Evolutionary conservation across 106 monocot genomes (phyloP).

Genomic region (Gastrodia elata): DNA sequence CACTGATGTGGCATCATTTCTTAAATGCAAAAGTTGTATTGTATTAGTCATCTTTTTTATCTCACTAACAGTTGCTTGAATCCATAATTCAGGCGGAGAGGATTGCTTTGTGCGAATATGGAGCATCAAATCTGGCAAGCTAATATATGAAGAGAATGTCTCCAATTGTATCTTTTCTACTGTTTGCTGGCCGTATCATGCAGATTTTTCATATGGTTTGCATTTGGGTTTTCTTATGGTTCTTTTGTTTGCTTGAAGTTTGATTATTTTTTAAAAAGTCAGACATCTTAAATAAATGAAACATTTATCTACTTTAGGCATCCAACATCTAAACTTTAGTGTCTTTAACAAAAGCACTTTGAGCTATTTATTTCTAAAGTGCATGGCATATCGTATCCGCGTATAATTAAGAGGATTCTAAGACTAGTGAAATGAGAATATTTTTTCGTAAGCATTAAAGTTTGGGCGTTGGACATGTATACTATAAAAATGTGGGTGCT

Average conservation of each 20-base stretch:
- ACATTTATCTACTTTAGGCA: too few species aligned
- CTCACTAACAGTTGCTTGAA: background rate
- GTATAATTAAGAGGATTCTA: too few species aligned
- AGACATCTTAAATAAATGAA: too few species aligned
- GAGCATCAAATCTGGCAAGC: constrained; percentile 68
- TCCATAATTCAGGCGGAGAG: constrained; percentile 54
- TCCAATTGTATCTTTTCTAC: constrained; percentile 26
- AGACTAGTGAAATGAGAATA: too few species aligned
- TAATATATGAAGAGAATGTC: constrained; percentile 54
- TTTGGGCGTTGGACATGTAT: too few species aligned
- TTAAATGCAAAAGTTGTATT: background rate
- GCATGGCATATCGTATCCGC: too few species aligned
- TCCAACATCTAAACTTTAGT: too few species aligned
- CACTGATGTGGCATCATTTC: too few species aligned
- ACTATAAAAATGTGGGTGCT: too few species aligned
- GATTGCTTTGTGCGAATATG: constrained; percentile 63
- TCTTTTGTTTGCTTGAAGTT: background rate
- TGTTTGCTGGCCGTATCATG: constrained; percentile 48
- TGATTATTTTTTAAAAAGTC: background rate
- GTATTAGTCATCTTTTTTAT: background rate
- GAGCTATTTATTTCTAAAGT: too few species aligned
- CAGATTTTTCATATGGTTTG: constrained; percentile 9
- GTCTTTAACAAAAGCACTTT: too few species aligned
- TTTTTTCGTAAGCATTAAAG: too few species aligned
- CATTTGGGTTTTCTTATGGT: background rate